phyloP scores from a whole-genome alignment of 2,329 filamentous ascomycete species.

The Pleoardoris graminearum region DNA sequence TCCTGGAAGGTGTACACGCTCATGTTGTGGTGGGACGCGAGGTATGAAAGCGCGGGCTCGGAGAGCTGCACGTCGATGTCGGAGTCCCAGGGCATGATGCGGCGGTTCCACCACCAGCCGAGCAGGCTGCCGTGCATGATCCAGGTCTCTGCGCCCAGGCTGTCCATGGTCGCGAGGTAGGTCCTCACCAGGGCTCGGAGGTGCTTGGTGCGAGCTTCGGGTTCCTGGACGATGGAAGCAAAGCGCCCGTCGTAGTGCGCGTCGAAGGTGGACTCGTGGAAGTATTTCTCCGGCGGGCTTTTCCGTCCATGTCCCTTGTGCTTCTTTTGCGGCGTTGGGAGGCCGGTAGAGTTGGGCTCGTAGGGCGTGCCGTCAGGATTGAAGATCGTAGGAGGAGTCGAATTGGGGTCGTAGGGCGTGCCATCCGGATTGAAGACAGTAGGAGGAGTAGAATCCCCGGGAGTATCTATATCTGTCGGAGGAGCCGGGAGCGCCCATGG shows the following conservation, averaged over 20 bases:
- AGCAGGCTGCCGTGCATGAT: slow-evolving; percentile 65
- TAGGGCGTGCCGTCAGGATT: not conserved
- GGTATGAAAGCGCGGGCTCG: slow-evolving; percentile 57
- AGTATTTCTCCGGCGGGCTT: slow-evolving; percentile 34
- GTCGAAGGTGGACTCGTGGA: slow-evolving; percentile 51
- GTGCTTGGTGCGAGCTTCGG: slow-evolving; percentile 52
- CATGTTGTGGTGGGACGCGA: slow-evolving; percentile 65
- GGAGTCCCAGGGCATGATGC: slow-evolving; percentile 65
- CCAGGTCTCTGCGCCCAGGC: slow-evolving; percentile 63
- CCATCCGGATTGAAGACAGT: not conserved
- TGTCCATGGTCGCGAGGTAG: slow-evolving; percentile 60
- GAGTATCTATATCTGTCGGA: too few relatives aligned
- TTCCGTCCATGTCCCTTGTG: slow-evolving; percentile 14
- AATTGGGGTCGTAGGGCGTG: not conserved
- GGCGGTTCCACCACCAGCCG: slow-evolving; percentile 66
- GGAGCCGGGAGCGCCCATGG: slow-evolving; percentile 6
- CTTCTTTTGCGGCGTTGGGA: slow-evolving; percentile 6
- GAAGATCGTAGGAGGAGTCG: not conserved
- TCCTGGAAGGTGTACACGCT: slow-evolving; percentile 53
- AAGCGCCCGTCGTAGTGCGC: slow-evolving; percentile 63
- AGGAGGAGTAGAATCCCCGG: not conserved
- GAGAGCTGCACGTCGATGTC: slow-evolving; percentile 64
- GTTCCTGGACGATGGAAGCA: slow-evolving; percentile 50
- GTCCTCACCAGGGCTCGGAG: slow-evolving; percentile 58
- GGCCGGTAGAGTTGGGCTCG: not conserved